Conservation (phyloP, 2,329 filamentous ascomycete genomes). For the Sporothrix brunneoviolacea region DNA sequence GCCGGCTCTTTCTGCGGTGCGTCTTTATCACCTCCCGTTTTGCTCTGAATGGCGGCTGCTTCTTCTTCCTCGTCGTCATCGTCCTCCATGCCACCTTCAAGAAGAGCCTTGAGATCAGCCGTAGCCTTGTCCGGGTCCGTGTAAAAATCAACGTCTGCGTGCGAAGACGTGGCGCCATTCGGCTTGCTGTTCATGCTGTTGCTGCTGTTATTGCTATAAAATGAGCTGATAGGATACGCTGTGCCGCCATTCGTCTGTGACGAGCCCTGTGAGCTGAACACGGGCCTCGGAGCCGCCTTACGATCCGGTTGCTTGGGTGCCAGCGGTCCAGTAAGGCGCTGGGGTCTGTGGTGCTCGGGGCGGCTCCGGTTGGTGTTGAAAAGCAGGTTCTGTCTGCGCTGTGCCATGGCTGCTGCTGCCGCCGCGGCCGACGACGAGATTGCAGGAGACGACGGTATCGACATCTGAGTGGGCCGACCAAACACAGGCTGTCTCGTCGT, state of each 20-base stretch:
- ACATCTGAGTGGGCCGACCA: constrained; percentile 27
- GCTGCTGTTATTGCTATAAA: constrained; percentile 20
- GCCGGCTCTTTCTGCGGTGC: constrained; percentile 20
- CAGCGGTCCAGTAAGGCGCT: constrained; percentile 40
- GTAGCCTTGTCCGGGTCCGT: constrained; percentile 66
- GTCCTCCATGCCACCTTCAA: constrained; percentile 75
- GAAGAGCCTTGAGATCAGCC: constrained; percentile 71
- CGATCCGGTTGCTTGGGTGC: constrained; percentile 42
- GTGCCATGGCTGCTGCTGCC: constrained; percentile 41
- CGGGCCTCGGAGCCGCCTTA: constrained; percentile 38
- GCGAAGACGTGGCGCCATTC: background rate
- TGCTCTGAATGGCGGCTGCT: background rate
- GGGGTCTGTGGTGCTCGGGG: constrained; percentile 51
- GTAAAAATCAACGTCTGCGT: constrained; percentile 38
- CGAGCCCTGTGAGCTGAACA: constrained; percentile 41
- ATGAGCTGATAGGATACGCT: constrained; percentile 20
- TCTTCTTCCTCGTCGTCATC: constrained; percentile 51
- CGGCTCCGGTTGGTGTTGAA: constrained; percentile 46
- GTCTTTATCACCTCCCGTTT: background rate
- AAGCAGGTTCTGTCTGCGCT: constrained; percentile 45
- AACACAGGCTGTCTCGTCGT: constrained; percentile 24
- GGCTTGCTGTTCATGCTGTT: background rate
- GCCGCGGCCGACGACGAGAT: constrained; percentile 16
- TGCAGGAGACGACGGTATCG: constrained; percentile 26
- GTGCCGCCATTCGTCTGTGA: constrained; percentile 19